phyloP scores from a whole-genome alignment of 192 early-diverging fungal genomes.

The Cladochytrium replicatum region DNA sequence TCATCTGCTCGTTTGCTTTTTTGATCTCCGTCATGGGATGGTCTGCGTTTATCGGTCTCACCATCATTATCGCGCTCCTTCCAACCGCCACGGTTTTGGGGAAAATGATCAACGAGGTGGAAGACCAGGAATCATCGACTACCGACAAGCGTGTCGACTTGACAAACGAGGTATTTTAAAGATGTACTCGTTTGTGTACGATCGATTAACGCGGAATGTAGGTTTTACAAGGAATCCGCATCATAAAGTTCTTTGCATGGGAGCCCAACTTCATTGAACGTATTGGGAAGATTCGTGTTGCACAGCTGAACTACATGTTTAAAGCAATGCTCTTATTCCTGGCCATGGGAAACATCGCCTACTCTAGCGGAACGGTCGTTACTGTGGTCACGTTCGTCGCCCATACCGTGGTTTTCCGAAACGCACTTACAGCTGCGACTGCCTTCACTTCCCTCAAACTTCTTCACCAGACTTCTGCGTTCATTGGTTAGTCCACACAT shows the following conservation, averaged over 20 bases:
- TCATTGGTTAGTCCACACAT: no score
- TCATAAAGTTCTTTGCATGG: conserved; percentile 76
- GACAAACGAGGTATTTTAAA: conserved; percentile 40
- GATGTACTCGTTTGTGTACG: no score
- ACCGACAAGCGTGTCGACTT: conserved; percentile 46
- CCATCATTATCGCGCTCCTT: conserved; percentile 31
- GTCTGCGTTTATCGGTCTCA: conserved; percentile 58
- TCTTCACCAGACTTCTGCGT: no score
- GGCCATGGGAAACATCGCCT: conserved; percentile 34
- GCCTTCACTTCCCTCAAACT: conserved; percentile 55
- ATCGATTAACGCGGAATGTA: no score
- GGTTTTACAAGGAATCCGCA: conserved; percentile 78
- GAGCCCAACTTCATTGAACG: conserved; percentile 24
- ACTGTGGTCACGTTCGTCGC: conserved; percentile 51
- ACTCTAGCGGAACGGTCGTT: conserved; percentile 41
- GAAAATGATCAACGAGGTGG: conserved; percentile 7
- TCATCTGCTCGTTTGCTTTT: conserved; percentile 51
- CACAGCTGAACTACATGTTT: conserved; percentile 12
- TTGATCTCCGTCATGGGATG: conserved; percentile 71
- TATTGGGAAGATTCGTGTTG: conserved; percentile 8
- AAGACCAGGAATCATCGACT: conserved; percentile 41
- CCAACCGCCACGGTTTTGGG: background rate
- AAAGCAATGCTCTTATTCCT: conserved; percentile 1
- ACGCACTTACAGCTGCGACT: conserved; percentile 51
- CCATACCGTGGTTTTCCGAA: conserved; percentile 43